These are phyloP conservation scores for Wickerhamomyces canadensis DNA, from an alignment of 805 yeast genomes.

Conservation along the genomic window DNA sequence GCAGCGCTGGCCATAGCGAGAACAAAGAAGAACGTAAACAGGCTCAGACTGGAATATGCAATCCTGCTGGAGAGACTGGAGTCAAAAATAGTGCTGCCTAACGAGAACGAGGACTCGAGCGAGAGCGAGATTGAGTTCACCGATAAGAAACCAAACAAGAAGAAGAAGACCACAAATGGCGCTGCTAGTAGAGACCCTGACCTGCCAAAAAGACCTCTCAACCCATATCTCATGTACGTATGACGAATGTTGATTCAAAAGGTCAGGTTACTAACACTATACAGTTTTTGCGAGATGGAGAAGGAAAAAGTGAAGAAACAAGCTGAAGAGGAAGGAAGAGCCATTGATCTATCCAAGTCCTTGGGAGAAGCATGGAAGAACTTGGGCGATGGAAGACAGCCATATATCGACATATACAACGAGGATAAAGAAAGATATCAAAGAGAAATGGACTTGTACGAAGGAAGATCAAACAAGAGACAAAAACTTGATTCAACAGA, in stretches of 20 bases:
- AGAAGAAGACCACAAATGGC: slow-evolving; percentile 19
- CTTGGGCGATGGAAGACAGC: slow-evolving; percentile 61
- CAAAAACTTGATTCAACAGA: not conserved
- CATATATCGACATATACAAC: slow-evolving; percentile 69
- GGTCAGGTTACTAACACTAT: slow-evolving; percentile 8
- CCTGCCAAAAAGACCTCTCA: slow-evolving; percentile 84
- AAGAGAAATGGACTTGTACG: slow-evolving; percentile 60
- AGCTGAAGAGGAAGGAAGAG: slow-evolving; percentile 49
- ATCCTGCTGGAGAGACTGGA: slow-evolving; percentile 78
- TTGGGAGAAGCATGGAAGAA: slow-evolving; percentile 84
- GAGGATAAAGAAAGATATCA: slow-evolving; percentile 74
- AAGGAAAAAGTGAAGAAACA: slow-evolving; percentile 64
- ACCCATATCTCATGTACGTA: slow-evolving; percentile 64
- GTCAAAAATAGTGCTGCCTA: slow-evolving; percentile 33
- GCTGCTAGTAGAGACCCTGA: slow-evolving; percentile 59
- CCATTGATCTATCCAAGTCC: slow-evolving; percentile 64
- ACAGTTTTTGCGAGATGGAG: slow-evolving; percentile 71
- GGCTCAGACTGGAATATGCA: slow-evolving; percentile 79
- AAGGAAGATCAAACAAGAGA: slow-evolving; percentile 6
- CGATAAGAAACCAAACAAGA: slow-evolving; percentile 16
- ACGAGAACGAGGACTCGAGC: slow-evolving; percentile 6
- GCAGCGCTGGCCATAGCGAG: slow-evolving; percentile 73
- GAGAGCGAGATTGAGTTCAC: slow-evolving; percentile 12
- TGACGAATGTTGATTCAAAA: too few relatives aligned
- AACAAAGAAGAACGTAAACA: slow-evolving; percentile 66